Evolutionary conservation across 192 early-diverging fungal species (phyloP).

Genomic region (Backusella circina): DNA sequence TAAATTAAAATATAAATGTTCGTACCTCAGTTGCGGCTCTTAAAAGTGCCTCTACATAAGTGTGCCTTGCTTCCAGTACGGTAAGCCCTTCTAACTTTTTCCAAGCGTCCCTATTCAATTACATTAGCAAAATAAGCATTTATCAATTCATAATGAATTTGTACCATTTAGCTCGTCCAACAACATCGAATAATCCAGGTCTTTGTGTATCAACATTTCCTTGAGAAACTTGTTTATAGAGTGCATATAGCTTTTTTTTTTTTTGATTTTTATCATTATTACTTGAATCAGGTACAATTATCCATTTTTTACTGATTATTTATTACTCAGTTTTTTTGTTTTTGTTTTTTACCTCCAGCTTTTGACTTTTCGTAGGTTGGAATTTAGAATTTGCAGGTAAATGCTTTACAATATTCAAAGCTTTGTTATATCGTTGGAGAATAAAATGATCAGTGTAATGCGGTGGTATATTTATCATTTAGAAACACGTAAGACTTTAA

Average conservation of each 20-base stretch:
- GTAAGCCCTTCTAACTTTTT: conserved; percentile 39
- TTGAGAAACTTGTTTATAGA: conserved; percentile 47
- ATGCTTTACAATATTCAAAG: conserved; percentile 32
- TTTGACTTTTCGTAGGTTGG: conserved; percentile 29
- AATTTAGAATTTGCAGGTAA: conserved; percentile 27
- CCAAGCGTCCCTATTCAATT: conserved; percentile 38
- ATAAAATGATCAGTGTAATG: conserved; percentile 6
- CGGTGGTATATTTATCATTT: conserved; percentile 15
- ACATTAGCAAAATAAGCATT: neutral
- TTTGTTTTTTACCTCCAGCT: conserved; percentile 10
- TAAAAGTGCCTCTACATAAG: conserved; percentile 31
- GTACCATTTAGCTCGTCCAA: conserved; percentile 44
- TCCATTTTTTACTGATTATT: neutral
- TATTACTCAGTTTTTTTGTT: neutral
- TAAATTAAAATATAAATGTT: neutral
- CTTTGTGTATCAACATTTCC: conserved; percentile 37
- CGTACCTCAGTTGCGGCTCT: conserved; percentile 26
- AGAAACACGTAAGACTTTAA: conserved; percentile 3
- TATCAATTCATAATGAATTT: neutral
- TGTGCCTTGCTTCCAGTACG: conserved; percentile 36
- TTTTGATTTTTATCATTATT: neutral
- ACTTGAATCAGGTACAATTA: neutral
- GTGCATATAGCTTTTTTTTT: conserved; percentile 40
- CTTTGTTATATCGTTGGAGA: conserved; percentile 31
- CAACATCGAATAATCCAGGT: conserved; percentile 44